phyloP scores from a whole-genome alignment of 2,329 filamentous ascomycete genomes.

The Verticillium dahliae region DNA sequence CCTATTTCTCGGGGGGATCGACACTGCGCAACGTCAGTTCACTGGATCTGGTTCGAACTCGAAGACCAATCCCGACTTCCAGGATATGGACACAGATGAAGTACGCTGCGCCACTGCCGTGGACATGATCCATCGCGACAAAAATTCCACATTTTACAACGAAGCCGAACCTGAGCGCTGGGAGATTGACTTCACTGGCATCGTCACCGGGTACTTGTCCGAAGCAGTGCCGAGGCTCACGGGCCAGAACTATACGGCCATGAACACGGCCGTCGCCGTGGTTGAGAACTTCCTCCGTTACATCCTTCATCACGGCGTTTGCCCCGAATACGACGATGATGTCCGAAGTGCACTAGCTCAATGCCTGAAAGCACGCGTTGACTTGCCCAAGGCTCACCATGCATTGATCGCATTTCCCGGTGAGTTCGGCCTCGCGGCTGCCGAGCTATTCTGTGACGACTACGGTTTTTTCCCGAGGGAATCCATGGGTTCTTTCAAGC shows the following conservation, averaged over 20 bases:
- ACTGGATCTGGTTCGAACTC: constrained; percentile 44
- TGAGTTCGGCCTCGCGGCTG: constrained; percentile 71
- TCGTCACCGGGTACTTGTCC: constrained; percentile 74
- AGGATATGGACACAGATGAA: constrained; percentile 53
- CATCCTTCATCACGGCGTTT: constrained; percentile 76
- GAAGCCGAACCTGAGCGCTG: constrained; percentile 49
- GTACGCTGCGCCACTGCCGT: constrained; percentile 58
- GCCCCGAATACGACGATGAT: constrained; percentile 68
- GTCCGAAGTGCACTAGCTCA: constrained; percentile 59
- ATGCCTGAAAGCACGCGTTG: constrained; percentile 59
- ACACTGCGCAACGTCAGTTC: constrained; percentile 51
- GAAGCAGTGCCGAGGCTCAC: constrained; percentile 39
- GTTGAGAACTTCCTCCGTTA: constrained; percentile 87
- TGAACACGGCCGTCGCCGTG: constrained; percentile 58
- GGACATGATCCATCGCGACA: constrained; percentile 47
- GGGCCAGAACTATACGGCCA: constrained; percentile 44
- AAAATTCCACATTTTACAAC: constrained; percentile 45
- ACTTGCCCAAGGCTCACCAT: constrained; percentile 55
- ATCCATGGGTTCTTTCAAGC: constrained; percentile 16
- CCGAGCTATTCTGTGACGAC: constrained; percentile 53
- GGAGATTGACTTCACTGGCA: constrained; percentile 72
- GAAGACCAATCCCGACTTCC: constrained; percentile 36
- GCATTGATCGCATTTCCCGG: constrained; percentile 59
- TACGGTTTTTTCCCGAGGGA: constrained; percentile 8
- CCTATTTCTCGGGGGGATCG: constrained; percentile 75